Evolutionary conservation across 2,329 filamentous ascomycete genomes (phyloP).

Genomic region (Teratosphaeriaceae sp.): DNA sequence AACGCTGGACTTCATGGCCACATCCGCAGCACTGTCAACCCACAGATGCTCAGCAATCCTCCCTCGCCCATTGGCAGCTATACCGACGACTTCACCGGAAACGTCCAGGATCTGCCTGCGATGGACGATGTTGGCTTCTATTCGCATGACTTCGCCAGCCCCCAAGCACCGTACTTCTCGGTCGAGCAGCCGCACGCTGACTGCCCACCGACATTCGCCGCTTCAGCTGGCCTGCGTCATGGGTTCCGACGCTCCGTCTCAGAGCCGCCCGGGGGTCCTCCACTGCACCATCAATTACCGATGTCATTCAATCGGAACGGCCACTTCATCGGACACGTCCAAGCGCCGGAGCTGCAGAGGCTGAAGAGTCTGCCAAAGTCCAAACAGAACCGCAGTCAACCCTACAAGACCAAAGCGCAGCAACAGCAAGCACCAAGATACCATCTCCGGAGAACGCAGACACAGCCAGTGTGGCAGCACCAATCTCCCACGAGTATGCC

Average conservation of each 20-base stretch:
- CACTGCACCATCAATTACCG: constrained; percentile 6
- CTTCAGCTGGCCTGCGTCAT: constrained; percentile 3
- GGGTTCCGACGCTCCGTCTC: constrained; percentile 16
- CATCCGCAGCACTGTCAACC: constrained; percentile 1
- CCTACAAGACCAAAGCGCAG: constrained; percentile 6
- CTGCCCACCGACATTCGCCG: background rate
- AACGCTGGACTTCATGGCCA: constrained; percentile 7
- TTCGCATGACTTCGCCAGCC: background rate
- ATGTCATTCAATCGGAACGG: constrained; percentile 16
- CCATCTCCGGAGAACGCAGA: constrained; percentile 11
- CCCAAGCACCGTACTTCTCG: constrained; percentile 5
- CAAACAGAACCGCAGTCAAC: constrained; percentile 3
- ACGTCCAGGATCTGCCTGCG: background rate
- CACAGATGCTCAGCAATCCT: constrained; percentile 6
- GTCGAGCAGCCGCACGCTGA: background rate
- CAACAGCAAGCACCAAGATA: constrained; percentile 10
- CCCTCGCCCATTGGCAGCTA: constrained; percentile 6
- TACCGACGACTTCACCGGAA: constrained; percentile 2
- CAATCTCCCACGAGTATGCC: constrained; percentile 10
- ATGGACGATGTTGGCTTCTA: constrained; percentile 1
- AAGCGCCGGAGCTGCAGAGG: background rate
- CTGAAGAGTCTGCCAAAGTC: constrained; percentile 9
- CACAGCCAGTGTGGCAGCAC: constrained; percentile 8
- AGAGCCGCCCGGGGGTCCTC: constrained; percentile 14
- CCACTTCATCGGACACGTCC: constrained; percentile 9